These are phyloP conservation scores for Carpinus viminea DNA, from an alignment of 306 rosid species.

Conservation along the genomic window DNA sequence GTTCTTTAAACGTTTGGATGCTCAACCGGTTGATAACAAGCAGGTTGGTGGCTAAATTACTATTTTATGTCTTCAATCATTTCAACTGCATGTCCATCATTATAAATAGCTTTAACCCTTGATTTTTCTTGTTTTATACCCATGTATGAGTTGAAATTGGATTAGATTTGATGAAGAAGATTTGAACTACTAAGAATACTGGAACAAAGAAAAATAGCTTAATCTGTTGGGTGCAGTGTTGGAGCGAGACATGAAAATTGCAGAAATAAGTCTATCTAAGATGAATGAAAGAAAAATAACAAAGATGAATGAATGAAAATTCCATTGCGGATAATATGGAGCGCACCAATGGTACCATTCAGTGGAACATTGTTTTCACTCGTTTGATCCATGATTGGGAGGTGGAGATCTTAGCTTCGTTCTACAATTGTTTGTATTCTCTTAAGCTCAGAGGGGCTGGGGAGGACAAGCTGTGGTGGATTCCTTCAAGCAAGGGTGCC, in stretches of 20 bases:
- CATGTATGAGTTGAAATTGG: background rate
- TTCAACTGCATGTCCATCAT: background rate
- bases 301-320: too few species aligned
- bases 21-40: constrained; percentile 68
- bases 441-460: too few species aligned
- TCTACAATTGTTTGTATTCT: too few species aligned
- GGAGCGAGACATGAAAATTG: background rate
- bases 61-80: background rate
- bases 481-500: too few species aligned
- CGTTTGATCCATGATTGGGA: too few species aligned
- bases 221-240: background rate
- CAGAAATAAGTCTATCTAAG: background rate
- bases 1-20: constrained; percentile 80
- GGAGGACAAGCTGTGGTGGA: too few species aligned
- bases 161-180: background rate
- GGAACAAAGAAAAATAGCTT: background rate
- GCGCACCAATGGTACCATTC: too few species aligned
- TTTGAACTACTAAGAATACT: background rate
- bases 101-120: background rate
- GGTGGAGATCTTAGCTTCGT: too few species aligned
- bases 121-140: background rate
- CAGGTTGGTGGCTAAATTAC: constrained; percentile 56
- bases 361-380: too few species aligned
- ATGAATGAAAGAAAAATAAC: too few species aligned
- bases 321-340: too few species aligned